Evolutionary conservation across 805 yeast species (phyloP), one percentile per base, ranked within the genome.

Genomic region (Sugiyamaella mastotermitis): DNA sequence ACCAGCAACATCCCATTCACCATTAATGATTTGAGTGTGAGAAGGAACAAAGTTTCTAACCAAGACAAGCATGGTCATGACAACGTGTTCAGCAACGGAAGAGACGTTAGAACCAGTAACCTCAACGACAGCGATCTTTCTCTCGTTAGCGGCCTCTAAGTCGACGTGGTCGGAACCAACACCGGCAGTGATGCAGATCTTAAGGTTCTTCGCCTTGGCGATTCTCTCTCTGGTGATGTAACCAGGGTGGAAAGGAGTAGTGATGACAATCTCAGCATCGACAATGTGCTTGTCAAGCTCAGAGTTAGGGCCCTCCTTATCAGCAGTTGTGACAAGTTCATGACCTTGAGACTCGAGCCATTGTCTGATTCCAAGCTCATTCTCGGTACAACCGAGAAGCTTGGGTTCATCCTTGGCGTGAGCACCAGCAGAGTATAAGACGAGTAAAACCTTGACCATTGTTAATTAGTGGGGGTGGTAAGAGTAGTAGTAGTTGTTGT

Each of bases 131-230:
- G 81, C 69, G 53, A 83, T 74, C 45, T 74, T 71, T 43, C 66
- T 65, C 47, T 73, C 77, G 49, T 77, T 74, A 47, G 84, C 78
- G 50, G 82, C 82, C 49, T 71, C 71, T 51, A 83, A 68, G 54
- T 82, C 90, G 46, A 82, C 69, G 61, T 83, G 92, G 57, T 83
- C 92, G 15, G 86, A 78, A 9, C 94, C 94, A 43, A 83, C 87
- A 51, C 92, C 94, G 7, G 94, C 94, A 34, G 88, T 83, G 50
- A 81, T 69, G 43, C 78, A 66, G 36, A 80, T 55, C 65, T 80
- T 81, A 61, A 83, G 70, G 41, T 49, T 80, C 57, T 78, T 77
- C 23, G 90, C 88, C 54, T 73, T 71, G 35, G 65, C 76, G 46
- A 83, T 70, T 52, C 90, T 71, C 50, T 77, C 80, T 42, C 69